phyloP scores from a whole-genome alignment of 164 flowering plant species.

The Vitis cinerea region DNA sequence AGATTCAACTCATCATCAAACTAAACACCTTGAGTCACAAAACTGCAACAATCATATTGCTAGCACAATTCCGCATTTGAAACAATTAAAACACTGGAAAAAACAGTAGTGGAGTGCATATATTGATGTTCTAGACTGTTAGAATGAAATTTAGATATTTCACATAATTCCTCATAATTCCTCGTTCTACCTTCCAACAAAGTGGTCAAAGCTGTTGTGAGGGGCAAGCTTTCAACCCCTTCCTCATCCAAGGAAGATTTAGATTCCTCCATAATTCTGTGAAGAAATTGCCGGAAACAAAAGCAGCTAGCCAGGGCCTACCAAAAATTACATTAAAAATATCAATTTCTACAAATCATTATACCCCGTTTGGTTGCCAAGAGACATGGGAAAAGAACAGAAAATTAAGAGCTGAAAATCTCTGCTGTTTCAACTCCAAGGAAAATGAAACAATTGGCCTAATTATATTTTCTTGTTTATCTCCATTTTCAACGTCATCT shows the following conservation, averaged over 20 bases:
- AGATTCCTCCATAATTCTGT: constrained; percentile 38
- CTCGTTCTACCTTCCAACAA: constrained; percentile 57
- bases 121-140: no score
- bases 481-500: neutral
- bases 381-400: neutral
- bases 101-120: no score
- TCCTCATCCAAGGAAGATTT: constrained; percentile 29
- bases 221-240: constrained; percentile 48
- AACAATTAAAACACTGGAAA: no score
- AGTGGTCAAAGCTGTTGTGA: constrained; percentile 47
- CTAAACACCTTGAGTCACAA: no score
- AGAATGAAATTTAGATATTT: neutral
- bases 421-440: no score
- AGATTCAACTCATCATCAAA: no score
- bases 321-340: constrained; percentile 10
- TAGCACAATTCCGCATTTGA: no score
- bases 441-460: neutral
- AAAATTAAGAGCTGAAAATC: neutral
- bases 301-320: constrained; percentile 85
- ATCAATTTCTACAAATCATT: neutral
- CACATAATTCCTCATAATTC: constrained; percentile 1
- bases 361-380: neutral
- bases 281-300: constrained; percentile 50
- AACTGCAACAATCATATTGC: no score
- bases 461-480: neutral